Evolutionary conservation across 2,329 filamentous ascomycete genomes (phyloP), one percentile per base, ranked within the genome.

Genomic region (Tricladium varicosporioides): DNA sequence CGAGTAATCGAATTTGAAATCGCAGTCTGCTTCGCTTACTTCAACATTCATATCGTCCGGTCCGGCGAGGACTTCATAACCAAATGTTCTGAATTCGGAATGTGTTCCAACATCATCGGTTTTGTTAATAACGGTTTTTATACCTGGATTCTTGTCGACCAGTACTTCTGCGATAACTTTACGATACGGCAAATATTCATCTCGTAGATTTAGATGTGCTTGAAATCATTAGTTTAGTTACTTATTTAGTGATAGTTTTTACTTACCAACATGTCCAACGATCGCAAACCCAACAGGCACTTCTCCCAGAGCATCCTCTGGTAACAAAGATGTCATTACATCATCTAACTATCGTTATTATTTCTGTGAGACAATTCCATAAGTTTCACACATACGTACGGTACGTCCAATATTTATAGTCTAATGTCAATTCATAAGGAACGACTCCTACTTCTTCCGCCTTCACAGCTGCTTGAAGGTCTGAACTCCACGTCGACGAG

Each of bases 81-180:
- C 81, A 73, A 99, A 97, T 0, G 94, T 97, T 52, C 94, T 86
- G 75, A 90, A 99, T 70, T 91, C 86, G 65, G 87, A 94, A 65
- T 90, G 86, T 18, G 84, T 82, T 57, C 94, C 94, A 8, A 99
- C 93, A 60, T 91, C 87, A 73, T 96, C 88, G 45, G 88, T 82
- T 74, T 99, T 99, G 80, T 97, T 97, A 76, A 99, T 97, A 64
- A 99, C 92, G 0, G 94, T 99, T 58, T 79, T 81, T 59, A 97
- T 84, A 47, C 76, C 77, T 9, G 85, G 81, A 73, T 96, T 96
- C 76, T 99, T 99, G 76, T 97, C 94, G 52, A 91, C 76, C 16
- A 99, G 77, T 2, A 97, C 86, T 67, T 93, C 79, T 0, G 89
- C 94, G 50, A 97, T 92, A 44, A 97, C 72, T 63, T 88, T 73